These are phyloP conservation scores for Debaryomyces sp. DNA, from an alignment of 1,139 yeast species.

Conservation along the genomic window DNA sequence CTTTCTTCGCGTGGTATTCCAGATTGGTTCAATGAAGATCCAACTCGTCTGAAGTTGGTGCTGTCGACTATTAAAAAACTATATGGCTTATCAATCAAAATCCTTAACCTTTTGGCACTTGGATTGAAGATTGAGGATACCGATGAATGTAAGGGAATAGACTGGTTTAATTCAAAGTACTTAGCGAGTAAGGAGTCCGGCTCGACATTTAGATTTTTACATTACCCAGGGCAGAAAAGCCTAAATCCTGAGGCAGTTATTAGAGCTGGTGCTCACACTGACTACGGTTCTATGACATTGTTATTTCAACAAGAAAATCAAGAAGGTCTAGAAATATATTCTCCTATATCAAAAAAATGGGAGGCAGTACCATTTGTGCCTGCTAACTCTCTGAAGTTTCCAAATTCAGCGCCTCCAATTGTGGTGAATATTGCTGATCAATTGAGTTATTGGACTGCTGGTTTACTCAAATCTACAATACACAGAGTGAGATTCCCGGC, in stretches of 20 bases:
- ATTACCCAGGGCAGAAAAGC: slow-evolving; percentile 64
- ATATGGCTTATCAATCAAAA: slow-evolving; percentile 41
- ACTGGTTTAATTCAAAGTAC: slow-evolving; percentile 68
- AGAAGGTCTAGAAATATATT: slow-evolving; percentile 71
- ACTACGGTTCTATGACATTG: slow-evolving; percentile 73
- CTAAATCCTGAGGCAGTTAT: slow-evolving; percentile 57
- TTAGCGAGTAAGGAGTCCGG: slow-evolving; percentile 53
- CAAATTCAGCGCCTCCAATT: slow-evolving; percentile 59
- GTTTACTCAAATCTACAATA: slow-evolving; percentile 67
- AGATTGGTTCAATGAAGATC: slow-evolving; percentile 40
- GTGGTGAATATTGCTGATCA: slow-evolving; percentile 80
- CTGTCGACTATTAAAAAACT: slow-evolving; percentile 40
- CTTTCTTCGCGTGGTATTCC: slow-evolving; percentile 39
- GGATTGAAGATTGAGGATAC: slow-evolving; percentile 60
- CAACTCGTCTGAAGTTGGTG: slow-evolving; percentile 34
- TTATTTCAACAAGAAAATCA: slow-evolving; percentile 70
- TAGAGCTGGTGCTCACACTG: slow-evolving; percentile 87
- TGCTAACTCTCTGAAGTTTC: slow-evolving; percentile 31
- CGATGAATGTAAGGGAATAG: slow-evolving; percentile 29
- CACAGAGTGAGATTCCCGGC: slow-evolving; percentile 72
- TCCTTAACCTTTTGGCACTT: slow-evolving; percentile 55
- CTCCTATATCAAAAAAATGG: slow-evolving; percentile 60
- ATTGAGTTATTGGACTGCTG: slow-evolving; percentile 79
- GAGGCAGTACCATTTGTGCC: slow-evolving; percentile 60
- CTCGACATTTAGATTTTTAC: slow-evolving; percentile 66